These are phyloP conservation scores for Exsudoporus frostii DNA, from an alignment of 768 basidiomycete species.

Conservation along the genomic window DNA sequence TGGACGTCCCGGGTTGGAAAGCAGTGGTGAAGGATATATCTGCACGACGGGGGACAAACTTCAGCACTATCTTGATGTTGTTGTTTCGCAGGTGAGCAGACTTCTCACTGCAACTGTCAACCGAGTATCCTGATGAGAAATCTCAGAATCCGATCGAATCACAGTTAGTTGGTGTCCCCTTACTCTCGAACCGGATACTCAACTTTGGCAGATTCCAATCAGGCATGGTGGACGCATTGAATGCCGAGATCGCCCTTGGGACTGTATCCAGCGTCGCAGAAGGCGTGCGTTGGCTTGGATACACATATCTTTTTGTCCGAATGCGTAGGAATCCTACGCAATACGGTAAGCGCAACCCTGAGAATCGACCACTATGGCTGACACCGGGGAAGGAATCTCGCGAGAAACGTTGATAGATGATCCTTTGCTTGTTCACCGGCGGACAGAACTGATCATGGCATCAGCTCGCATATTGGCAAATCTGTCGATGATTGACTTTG, in stretches of 20 bases:
- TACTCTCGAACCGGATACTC: background rate
- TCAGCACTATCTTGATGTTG: constrained; percentile 82
- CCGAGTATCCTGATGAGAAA: background rate
- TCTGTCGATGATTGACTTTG: constrained; percentile 80
- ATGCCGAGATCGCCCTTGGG: constrained; percentile 92
- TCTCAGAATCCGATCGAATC: constrained; percentile 92
- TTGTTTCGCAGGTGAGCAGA: constrained; percentile 72
- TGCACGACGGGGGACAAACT: constrained; percentile 94
- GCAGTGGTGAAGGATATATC: constrained; percentile 94
- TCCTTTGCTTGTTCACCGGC: constrained; percentile 65
- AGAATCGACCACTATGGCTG: background rate
- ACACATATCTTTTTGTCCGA: constrained; percentile 93
- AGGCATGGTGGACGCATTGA: constrained; percentile 88
- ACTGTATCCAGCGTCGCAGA: constrained; percentile 87
- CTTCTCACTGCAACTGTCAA: background rate
- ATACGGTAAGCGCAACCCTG: constrained; percentile 54
- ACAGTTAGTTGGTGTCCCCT: constrained; percentile 49
- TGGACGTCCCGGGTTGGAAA: constrained; percentile 82
- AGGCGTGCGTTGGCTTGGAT: constrained; percentile 92
- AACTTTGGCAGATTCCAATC: constrained; percentile 56
- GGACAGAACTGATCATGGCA: constrained; percentile 59
- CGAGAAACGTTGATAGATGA: constrained; percentile 69
- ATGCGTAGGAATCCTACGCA: constrained; percentile 89
- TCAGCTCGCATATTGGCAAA: constrained; percentile 68
- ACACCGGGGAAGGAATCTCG: constrained; percentile 55